Evolutionary conservation across 768 basidiomycete species (phyloP).

Genomic region (Hygrophorus pudorinus): DNA sequence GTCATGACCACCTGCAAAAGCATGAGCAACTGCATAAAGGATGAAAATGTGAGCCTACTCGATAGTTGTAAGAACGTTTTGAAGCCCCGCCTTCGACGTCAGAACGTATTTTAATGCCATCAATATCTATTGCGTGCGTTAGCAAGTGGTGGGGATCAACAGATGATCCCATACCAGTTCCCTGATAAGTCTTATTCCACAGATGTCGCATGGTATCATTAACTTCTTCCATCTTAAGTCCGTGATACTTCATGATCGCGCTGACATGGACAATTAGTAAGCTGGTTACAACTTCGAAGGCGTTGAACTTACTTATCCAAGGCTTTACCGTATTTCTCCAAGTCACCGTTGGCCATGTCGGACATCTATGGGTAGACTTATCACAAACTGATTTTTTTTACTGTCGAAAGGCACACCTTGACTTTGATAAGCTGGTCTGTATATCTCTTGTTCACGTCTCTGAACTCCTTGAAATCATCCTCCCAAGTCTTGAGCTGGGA

Average conservation of each 20-base stretch:
- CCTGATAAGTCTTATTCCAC: slow-evolving; percentile 99
- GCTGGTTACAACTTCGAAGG: neutral
- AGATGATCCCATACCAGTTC: slow-evolving; percentile 60
- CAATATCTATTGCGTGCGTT: slow-evolving; percentile 64
- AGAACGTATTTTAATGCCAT: slow-evolving; percentile 91
- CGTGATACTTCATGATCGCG: slow-evolving; percentile 98
- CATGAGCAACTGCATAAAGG: slow-evolving; percentile 6
- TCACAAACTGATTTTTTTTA: neutral
- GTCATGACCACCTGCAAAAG: slow-evolving; percentile 86
- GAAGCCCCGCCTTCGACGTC: slow-evolving; percentile 88
- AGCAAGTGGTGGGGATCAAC: neutral
- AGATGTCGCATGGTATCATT: slow-evolving; percentile 95
- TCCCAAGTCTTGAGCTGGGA: slow-evolving; percentile 58
- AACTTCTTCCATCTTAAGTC: slow-evolving; percentile 98
- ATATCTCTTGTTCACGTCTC: slow-evolving; percentile 77
- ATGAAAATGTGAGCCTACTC: slow-evolving; percentile 43
- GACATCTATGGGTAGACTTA: slow-evolving; percentile 56
- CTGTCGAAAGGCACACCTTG: slow-evolving; percentile 46
- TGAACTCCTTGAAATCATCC: slow-evolving; percentile 74
- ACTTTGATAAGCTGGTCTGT: slow-evolving; percentile 89
- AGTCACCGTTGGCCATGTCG: slow-evolving; percentile 93
- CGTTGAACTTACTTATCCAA: slow-evolving; percentile 74
- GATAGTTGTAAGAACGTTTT: slow-evolving; percentile 93
- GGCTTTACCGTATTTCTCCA: slow-evolving; percentile 97
- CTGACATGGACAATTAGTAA: slow-evolving; percentile 30